Evolutionary conservation across 257 asterid genomes (phyloP), one percentile per base, ranked within the genome.

Genomic region (Misopates orontium): DNA sequence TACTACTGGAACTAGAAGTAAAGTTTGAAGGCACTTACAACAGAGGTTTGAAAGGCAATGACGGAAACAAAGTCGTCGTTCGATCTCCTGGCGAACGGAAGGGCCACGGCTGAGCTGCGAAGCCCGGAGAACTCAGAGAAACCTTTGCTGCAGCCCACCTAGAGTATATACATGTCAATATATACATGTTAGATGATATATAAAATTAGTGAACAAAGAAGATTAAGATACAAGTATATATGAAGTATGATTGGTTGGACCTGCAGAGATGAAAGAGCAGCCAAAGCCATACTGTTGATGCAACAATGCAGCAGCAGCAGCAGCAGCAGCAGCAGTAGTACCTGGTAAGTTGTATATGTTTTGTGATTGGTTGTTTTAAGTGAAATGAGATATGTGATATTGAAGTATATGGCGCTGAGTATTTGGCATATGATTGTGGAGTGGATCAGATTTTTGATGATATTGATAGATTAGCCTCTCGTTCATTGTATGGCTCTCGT

Each of bases 111-210:
- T 0, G 95, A 81, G 84, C 85, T 81, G 16, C 96, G 88, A 14
- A 91, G 90, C 8, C 96, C 95, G 0, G 87, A 48, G 49, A 83
- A 91, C 40, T 91, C 98, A 11, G 97, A 78, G 84, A 92, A 85
- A n/a, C 93, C 95, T 66, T 82, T 92, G 81, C 80, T 82, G 79
- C 81, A 75, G 56, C 83, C 88, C 56, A 84, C 89, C 98, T 91
- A 87, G 70, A 71, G 41, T 18, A 31, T 39, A 42, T 10, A 10
- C 11, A 1, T 3, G 42, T 15, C 31, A 24, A n/a, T n/a, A n/a
- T n/a, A n/a, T n/a, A n/a, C n/a, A n/a, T n/a, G n/a, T n/a, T n/a
- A n/a, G n/a, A n/a, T n/a, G n/a, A n/a, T n/a, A n/a, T n/a, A n/a
- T n/a, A n/a, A n/a, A n/a, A n/a, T n/a, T n/a, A n/a, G n/a, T n/a